These are phyloP conservation scores for Fulvia fulva DNA, from an alignment of 2,329 filamentous ascomycete genomes.

Conservation along the genomic window DNA sequence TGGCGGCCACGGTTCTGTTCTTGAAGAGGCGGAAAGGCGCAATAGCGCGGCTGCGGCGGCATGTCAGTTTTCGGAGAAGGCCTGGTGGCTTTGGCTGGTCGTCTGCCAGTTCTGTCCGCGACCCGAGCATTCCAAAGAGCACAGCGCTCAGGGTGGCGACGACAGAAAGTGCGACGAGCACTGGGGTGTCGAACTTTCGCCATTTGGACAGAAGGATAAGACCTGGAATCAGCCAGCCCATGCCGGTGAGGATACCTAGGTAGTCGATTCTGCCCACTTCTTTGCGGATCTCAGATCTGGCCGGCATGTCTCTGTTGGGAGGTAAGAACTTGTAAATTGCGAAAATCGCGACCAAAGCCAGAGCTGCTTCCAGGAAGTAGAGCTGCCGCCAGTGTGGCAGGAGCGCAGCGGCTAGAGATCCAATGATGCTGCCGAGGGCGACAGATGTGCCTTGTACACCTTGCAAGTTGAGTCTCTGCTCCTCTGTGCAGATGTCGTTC, in stretches of 20 bases:
- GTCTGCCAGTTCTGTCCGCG: conserved; percentile 2
- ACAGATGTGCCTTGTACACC: conserved; percentile 22
- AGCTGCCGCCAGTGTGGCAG: conserved; percentile 13
- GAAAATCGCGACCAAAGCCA: conserved; percentile 7
- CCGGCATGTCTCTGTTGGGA: conserved; percentile 1
- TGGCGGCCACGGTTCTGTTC: conserved; percentile 21
- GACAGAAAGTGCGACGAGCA: conserved; percentile 11
- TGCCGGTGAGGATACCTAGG: conserved; percentile 17
- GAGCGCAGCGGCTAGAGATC: conserved; percentile 20
- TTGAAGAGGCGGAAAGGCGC: conserved; percentile 23
- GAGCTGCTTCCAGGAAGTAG: conserved; percentile 12
- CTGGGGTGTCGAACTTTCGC: neutral
- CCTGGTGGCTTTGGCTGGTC: neutral
- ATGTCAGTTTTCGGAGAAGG: neutral
- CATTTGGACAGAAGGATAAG: conserved; percentile 18
- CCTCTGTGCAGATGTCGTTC: conserved; percentile 19
- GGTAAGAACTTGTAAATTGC: conserved; percentile 10
- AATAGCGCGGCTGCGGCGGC: conserved; percentile 16
- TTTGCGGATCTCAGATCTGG: conserved; percentile 3
- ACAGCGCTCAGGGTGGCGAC: conserved; percentile 6
- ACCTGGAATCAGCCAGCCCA: conserved; percentile 9
- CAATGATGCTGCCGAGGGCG: conserved; percentile 19
- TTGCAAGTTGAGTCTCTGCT: conserved; percentile 19
- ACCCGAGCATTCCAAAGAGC: conserved; percentile 14
- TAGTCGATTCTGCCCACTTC: conserved; percentile 19